phyloP scores from a whole-genome alignment of 1,284 basidiomycete genomes.

The Dichomitus squalens region DNA sequence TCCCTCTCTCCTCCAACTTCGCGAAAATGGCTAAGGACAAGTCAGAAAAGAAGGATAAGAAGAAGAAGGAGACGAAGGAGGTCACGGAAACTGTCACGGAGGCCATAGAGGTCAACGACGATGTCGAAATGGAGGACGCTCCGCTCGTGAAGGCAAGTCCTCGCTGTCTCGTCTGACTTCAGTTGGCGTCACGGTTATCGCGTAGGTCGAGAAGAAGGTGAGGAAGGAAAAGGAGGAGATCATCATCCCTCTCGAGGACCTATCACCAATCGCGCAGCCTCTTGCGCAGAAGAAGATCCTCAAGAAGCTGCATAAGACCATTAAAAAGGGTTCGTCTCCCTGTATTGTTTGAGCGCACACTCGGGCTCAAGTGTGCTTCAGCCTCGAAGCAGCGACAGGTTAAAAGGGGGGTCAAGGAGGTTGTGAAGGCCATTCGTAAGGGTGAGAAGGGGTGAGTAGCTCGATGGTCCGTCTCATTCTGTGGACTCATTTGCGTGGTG shows the following conservation, averaged over 20 bases:
- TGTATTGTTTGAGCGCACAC: neutral
- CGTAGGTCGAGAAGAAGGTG: slow-evolving; percentile 52
- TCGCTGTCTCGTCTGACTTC: neutral
- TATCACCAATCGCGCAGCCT: slow-evolving; percentile 89
- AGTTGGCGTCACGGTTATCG: slow-evolving; percentile 11
- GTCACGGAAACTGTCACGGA: slow-evolving; percentile 33
- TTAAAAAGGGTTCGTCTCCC: slow-evolving; percentile 77
- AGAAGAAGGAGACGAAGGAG: slow-evolving; percentile 49
- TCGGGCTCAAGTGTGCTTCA: slow-evolving; percentile 32
- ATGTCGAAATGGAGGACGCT: slow-evolving; percentile 58
- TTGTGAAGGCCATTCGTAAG: slow-evolving; percentile 94
- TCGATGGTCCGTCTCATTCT: neutral
- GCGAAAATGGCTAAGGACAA: slow-evolving; percentile 66
- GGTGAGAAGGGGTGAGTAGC: slow-evolving; percentile 86
- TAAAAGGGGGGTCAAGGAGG: slow-evolving; percentile 95
- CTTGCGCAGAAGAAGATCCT: slow-evolving; percentile 89
- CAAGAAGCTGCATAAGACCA: slow-evolving; percentile 91
- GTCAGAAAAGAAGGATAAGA: slow-evolving; percentile 69
- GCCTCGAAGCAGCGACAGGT: slow-evolving; percentile 92
- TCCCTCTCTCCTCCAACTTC: neutral
- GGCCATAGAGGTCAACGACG: slow-evolving; percentile 34
- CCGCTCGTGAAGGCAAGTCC: slow-evolving; percentile 44
- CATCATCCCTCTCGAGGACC: slow-evolving; percentile 75
- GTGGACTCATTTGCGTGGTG: slow-evolving; percentile 7
- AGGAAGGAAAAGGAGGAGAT: slow-evolving; percentile 63